Evolutionary conservation across 768 basidiomycete species (phyloP), one percentile per base, ranked within the genome.

Genomic region (Panellus pusillus): DNA sequence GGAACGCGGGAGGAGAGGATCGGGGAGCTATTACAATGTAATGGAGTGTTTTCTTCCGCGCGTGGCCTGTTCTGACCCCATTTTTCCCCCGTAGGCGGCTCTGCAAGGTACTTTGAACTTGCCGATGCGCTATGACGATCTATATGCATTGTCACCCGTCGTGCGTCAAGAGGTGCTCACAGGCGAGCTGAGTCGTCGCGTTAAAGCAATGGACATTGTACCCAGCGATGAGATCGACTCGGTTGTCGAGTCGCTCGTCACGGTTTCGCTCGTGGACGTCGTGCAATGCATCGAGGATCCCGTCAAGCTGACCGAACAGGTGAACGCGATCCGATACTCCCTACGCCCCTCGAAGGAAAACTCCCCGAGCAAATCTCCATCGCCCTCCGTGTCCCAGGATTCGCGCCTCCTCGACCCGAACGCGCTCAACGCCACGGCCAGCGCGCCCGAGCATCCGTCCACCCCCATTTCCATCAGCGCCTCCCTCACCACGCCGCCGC

Each of bases 401-500:
- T 89, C 89, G 1, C 78, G 82, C 28, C 68, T 84, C n/a, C 72
- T 87, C 27, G 86, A 89, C 59, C 78, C 82, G 6, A 80, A 76
- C 50, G 76, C 80, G 7, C 69, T 83, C 19, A 81, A 81, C 57
- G 87, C 89, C 2, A 91, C 89, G 4, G 91, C 91, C 2, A 90
- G 88, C 44, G 91, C 91, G n/a, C 91, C 91, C 0, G 91, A 93
- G 64, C 91, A 92, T 57, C 91, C 91, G 0, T 89, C 87, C 7
- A 93, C 91, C 0, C 91, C 91, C 1, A 81, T 93, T 12, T 92
- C 91, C 1, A 77, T 90, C 53, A 82, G 82, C 52, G 81, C 84
- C 0, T 86, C 87, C 0, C 66, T 89, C n/a, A 84, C 86, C 29
- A 90, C 89, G 0, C 90, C 91, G 2, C 89, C 91, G 12, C 83